phyloP scores from a whole-genome alignment of 352 stramenopile species.

The Poterioochromonas sp. region DNA sequence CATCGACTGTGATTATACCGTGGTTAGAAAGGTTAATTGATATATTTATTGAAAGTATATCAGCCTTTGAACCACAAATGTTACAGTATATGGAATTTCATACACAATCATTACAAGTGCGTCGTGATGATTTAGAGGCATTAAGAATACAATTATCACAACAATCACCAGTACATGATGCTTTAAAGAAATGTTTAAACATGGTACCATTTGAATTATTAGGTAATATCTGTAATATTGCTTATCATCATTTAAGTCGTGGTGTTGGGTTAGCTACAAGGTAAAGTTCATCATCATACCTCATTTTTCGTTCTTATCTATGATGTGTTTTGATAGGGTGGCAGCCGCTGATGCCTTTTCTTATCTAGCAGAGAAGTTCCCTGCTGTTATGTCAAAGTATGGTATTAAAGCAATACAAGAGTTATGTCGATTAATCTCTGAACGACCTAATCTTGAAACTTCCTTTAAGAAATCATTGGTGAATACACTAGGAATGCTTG shows the following conservation, averaged over 20 bases:
- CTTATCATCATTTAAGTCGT: background rate
- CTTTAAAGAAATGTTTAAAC: slow-evolving; percentile 1
- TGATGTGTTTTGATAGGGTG: too few species aligned
- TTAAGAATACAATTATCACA: slow-evolving; percentile 7
- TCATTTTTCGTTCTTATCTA: too few species aligned
- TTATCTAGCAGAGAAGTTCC: slow-evolving; percentile 8
- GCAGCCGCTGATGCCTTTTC: slow-evolving; percentile 1
- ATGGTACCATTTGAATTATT: background rate
- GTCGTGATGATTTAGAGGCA: background rate
- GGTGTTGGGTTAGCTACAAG: slow-evolving; percentile 27
- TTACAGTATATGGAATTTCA: slow-evolving; percentile 32
- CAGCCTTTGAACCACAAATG: slow-evolving; percentile 23
- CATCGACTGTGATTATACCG: background rate
- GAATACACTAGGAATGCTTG: background rate
- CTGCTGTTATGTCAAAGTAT: background rate
- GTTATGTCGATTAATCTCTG: background rate
- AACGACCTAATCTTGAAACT: background rate
- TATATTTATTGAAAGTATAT: slow-evolving; percentile 20
- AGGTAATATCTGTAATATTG: background rate
- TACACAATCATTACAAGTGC: background rate
- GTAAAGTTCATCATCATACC: too few species aligned
- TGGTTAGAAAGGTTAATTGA: background rate
- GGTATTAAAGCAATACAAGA: background rate
- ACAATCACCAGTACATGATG: slow-evolving; percentile 7
- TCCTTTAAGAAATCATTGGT: background rate